A percentile compares a stretch with the other conserved stretches of the same genome.
Evolutionary conservation across 164 flowering plant species (phyloP).

Genomic region (Tetrastigma voinierianum): DNA sequence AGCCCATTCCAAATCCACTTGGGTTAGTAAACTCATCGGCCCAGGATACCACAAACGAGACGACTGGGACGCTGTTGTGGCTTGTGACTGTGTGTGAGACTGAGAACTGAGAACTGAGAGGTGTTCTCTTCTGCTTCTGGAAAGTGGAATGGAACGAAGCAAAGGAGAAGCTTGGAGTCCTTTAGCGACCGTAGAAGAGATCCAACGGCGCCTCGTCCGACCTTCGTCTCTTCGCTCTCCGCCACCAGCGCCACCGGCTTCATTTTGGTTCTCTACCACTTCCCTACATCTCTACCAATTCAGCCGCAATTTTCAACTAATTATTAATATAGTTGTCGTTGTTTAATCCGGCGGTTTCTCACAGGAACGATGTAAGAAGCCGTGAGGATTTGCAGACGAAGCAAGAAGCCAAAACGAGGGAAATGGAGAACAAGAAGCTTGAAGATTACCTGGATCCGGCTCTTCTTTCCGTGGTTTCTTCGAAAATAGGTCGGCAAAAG

Average conservation of each 20-base stretch:
- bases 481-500: conserved; percentile 11
- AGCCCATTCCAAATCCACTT: too few species aligned
- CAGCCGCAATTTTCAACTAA: neutral
- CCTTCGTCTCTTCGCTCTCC: conserved; percentile 15
- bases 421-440: conserved; percentile 7
- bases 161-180: conserved; percentile 13
- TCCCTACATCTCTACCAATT: neutral
- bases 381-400: neutral
- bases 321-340: neutral
- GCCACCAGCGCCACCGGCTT: neutral
- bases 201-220: conserved; percentile 32
- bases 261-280: conserved; percentile 9
- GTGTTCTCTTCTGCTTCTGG: too few species aligned
- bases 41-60: too few species aligned
- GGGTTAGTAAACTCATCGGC: too few species aligned
- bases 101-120: too few species aligned
- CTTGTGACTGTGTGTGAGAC: too few species aligned
- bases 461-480: conserved; percentile 27
- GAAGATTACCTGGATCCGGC: conserved; percentile 37
- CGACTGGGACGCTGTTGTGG: too few species aligned
- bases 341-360: neutral
- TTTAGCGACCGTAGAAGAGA: conserved; percentile 27
- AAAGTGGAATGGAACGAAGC: too few species aligned
- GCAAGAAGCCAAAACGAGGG: neutral
- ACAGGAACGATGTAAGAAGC: neutral